These are phyloP conservation scores for Venturia nashicola DNA, from an alignment of 2,329 filamentous ascomycete species.

Conservation along the genomic window DNA sequence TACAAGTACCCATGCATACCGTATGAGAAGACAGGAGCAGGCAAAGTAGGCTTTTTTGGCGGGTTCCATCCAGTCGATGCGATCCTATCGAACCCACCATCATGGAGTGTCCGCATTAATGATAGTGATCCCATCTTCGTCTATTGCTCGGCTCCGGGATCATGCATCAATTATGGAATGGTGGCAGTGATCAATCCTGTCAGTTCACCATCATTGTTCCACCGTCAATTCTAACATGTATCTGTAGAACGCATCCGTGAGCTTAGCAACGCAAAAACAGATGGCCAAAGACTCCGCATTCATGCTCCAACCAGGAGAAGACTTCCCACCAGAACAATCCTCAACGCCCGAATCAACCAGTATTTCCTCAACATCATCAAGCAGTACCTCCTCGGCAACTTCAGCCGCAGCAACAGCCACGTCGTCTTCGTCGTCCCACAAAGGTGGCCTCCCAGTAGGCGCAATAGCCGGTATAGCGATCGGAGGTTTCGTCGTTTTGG, in stretches of 20 bases:
- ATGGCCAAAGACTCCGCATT: conserved; percentile 17
- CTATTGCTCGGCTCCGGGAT: conserved; percentile 51
- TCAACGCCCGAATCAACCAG: conserved; percentile 13
- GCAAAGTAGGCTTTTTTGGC: conserved; percentile 42
- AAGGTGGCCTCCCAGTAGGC: conserved; percentile 22
- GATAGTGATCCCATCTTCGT: conserved; percentile 53
- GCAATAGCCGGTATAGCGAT: conserved; percentile 44
- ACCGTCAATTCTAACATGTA: background rate
- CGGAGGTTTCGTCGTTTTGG: conserved; percentile 49
- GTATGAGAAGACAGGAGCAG: conserved; percentile 39
- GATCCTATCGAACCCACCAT: conserved; percentile 34
- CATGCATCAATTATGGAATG: conserved; percentile 52
- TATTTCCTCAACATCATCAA: conserved; percentile 11
- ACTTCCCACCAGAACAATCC: conserved; percentile 17
- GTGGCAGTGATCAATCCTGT: conserved; percentile 59
- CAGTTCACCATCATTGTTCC: conserved; percentile 14
- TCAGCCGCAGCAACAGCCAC: conserved; percentile 9
- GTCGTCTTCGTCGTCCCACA: conserved; percentile 3
- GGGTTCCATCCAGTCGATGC: conserved; percentile 36
- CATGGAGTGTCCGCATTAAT: conserved; percentile 37
- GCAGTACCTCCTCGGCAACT: conserved; percentile 4
- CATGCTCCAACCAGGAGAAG: conserved; percentile 21
- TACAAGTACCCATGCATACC: conserved; percentile 42
- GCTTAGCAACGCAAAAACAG: conserved; percentile 18
- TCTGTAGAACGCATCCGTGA: conserved; percentile 8